Conservation (phyloP, 768 basidiomycete genomes). For the Lactarius tabidus region DNA sequence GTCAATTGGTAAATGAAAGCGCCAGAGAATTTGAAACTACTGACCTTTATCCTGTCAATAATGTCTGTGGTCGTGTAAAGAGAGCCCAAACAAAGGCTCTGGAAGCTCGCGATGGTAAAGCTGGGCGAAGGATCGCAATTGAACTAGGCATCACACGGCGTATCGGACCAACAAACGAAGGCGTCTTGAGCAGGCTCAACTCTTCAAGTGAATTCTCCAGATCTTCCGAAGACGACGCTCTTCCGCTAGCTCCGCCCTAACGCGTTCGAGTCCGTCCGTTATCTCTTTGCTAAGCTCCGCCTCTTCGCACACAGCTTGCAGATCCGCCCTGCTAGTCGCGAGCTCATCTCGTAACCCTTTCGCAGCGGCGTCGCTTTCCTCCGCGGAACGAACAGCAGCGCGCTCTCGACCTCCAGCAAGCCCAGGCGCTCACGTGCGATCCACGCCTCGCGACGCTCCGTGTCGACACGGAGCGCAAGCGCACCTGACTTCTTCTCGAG, state of each 20-base stretch:
- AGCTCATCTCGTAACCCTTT: constrained; percentile 30
- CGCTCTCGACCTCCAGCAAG: constrained; percentile 60
- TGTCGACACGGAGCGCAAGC: too few species aligned
- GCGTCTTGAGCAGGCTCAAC: constrained; percentile 43
- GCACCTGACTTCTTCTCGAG: too few species aligned
- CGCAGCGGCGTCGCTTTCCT: constrained; percentile 28
- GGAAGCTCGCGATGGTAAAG: too few species aligned
- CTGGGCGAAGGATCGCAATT: too few species aligned
- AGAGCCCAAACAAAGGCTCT: too few species aligned
- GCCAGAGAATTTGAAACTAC: too few species aligned
- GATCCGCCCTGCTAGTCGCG: constrained; percentile 36
- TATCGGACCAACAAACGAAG: constrained; percentile 43
- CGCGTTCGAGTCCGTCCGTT: constrained; percentile 28
- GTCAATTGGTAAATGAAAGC: too few species aligned
- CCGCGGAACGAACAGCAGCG: constrained; percentile 44
- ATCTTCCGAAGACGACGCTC: constrained; percentile 42
- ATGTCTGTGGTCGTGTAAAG: too few species aligned
- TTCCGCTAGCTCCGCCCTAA: constrained; percentile 36
- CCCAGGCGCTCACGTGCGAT: constrained; percentile 69
- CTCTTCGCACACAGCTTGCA: constrained; percentile 36
- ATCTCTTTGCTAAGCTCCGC: constrained; percentile 16
- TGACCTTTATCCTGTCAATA: too few species aligned
- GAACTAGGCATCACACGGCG: constrained; percentile 52
- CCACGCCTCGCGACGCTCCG: too few species aligned
- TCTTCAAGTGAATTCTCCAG: constrained; percentile 53